Percentiles rank a stretch among this genome's conserved stretches.
phyloP scores from a whole-genome alignment of 2,329 filamentous ascomycete genomes.

The Trichoderma aggressivum region DNA sequence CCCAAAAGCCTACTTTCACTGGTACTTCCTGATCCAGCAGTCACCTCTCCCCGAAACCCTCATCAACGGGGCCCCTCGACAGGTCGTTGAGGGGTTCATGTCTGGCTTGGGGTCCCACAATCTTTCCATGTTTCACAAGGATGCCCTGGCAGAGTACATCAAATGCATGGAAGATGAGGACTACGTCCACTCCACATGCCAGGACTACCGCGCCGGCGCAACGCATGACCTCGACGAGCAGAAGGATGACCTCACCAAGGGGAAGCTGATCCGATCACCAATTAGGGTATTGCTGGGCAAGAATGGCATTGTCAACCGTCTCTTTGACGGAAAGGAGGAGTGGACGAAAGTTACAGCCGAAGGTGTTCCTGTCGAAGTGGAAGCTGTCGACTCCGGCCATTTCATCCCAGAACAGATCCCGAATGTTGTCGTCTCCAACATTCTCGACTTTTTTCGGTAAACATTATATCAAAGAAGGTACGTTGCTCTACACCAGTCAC shows the following conservation, averaged over 20 bases:
- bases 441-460: not conserved
- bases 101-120: constrained; percentile 24
- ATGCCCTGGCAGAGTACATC: constrained; percentile 41
- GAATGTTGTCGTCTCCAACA: constrained; percentile 37
- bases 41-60: constrained; percentile 50
- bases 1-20: constrained; percentile 54
- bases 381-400: constrained; percentile 45
- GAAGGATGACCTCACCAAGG: constrained; percentile 41
- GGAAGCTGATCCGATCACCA: constrained; percentile 44
- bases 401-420: constrained; percentile 52
- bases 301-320: constrained; percentile 45
- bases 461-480: not conserved
- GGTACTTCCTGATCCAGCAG: constrained; percentile 56
- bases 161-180: constrained; percentile 39
- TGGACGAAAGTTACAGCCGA: constrained; percentile 46
- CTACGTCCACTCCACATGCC: constrained; percentile 47
- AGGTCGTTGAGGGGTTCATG: constrained; percentile 43
- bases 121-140: constrained; percentile 28
- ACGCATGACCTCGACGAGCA: constrained; percentile 51
- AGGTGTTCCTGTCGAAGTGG: constrained; percentile 37
- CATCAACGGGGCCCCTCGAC: constrained; percentile 36
- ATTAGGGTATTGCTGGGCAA: constrained; percentile 51
- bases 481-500: not conserved
- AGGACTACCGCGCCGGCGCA: constrained; percentile 54
- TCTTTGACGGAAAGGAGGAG: constrained; percentile 47